Conservation (phyloP, 805 yeast genomes). For the Tetrapisispora fleetii region DNA sequence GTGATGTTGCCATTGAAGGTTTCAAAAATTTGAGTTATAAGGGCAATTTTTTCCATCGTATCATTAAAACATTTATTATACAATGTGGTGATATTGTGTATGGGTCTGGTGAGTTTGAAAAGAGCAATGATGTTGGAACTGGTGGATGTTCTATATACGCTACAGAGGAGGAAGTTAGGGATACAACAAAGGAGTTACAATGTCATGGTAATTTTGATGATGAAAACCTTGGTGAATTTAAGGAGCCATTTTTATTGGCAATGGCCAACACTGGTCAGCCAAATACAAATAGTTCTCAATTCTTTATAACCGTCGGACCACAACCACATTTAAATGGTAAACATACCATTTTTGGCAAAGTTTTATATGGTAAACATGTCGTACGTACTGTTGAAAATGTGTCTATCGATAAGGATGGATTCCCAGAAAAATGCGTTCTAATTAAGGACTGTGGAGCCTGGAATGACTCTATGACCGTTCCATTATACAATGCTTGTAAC, state of each 20-base stretch:
- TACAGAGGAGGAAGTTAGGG: constrained; percentile 14
- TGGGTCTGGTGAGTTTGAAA: constrained; percentile 27
- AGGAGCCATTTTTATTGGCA: constrained; percentile 42
- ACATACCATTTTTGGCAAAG: constrained; percentile 70
- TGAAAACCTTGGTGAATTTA: constrained; percentile 41
- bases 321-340: constrained; percentile 68
- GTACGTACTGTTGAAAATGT: constrained; percentile 54
- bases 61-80: constrained; percentile 58
- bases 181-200: constrained; percentile 5
- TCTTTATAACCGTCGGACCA: constrained; percentile 60
- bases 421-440: constrained; percentile 33
- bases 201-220: constrained; percentile 39
- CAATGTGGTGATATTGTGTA: constrained; percentile 54
- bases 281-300: constrained; percentile 52
- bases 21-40: constrained; percentile 29
- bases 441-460: constrained; percentile 57
- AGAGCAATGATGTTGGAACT: constrained; percentile 27
- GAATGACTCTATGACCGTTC: constrained; percentile 42
- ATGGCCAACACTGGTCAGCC: constrained; percentile 51
- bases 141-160: constrained; percentile 41
- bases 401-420: constrained; percentile 36
- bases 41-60: constrained; percentile 47
- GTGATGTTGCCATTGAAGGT: constrained; percentile 23
- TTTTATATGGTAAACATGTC: constrained; percentile 57
- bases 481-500: constrained; percentile 54